A percentile compares a stretch with the other conserved stretches of the same genome.
These are phyloP conservation scores for Puccinia brachypodii DNA, from an alignment of 1,284 basidiomycete genomes.

Conservation along the genomic window DNA sequence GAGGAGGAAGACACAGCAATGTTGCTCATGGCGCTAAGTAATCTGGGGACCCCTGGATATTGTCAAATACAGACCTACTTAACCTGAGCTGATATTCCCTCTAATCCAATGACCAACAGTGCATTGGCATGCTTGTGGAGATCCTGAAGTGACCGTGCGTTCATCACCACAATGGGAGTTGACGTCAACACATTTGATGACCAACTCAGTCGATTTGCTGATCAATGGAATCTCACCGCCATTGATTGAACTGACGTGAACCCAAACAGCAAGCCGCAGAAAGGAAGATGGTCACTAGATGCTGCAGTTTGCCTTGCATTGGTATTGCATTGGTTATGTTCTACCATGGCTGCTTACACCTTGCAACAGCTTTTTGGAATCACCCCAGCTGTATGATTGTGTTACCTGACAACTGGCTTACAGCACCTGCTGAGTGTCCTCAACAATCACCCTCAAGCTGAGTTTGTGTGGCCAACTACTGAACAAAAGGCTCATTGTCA, in stretches of 20 bases:
- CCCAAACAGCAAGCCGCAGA: conserved; percentile 53
- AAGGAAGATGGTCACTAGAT: conserved; percentile 59
- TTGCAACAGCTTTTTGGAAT: conserved; percentile 59
- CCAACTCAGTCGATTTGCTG: conserved; percentile 58
- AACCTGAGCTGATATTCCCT: background rate
- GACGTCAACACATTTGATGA: conserved; percentile 59
- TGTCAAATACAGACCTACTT: background rate
- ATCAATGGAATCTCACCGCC: conserved; percentile 56
- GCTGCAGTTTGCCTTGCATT: conserved; percentile 61
- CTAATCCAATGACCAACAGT: background rate
- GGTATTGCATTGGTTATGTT: conserved; percentile 60
- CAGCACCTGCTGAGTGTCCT: background rate
- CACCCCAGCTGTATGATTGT: conserved; percentile 52
- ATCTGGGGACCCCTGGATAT: background rate
- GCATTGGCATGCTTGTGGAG: background rate
- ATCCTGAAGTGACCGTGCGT: conserved; percentile 55
- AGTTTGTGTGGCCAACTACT: background rate
- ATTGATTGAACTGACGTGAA: background rate
- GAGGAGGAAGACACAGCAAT: too few species aligned
- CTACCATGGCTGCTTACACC: conserved; percentile 58
- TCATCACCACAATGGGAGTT: conserved; percentile 63
- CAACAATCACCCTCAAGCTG: background rate
- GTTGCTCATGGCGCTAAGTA: too few species aligned
- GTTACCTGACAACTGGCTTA: conserved; percentile 50
- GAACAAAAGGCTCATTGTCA: background rate